A percentile compares a stretch with the other conserved stretches of the same genome.
Conservation (phyloP, 495 filamentous ascomycete genomes). For the Lasiosphaeris hirsuta region DNA sequence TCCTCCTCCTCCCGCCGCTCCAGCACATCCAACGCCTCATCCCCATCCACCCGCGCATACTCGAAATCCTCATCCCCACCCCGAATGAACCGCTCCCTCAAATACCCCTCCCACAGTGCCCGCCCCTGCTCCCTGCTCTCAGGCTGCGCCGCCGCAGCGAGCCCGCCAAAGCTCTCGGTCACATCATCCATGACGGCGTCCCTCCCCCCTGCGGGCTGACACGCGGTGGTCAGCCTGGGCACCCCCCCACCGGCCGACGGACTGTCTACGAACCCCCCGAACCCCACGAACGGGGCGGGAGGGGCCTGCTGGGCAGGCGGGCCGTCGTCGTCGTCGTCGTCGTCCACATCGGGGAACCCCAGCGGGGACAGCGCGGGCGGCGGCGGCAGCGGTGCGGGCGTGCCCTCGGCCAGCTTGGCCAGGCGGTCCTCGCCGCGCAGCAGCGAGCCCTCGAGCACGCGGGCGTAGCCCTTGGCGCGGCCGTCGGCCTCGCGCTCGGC, state of each 20-base stretch:
- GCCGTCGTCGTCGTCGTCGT: too few relatives aligned
- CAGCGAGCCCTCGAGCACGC: conserved; percentile 67
- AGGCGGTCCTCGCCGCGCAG: conserved; percentile 70
- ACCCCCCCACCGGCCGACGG: too few relatives aligned
- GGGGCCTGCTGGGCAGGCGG: too few relatives aligned
- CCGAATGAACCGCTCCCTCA: conserved; percentile 65
- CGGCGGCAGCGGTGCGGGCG: conserved; percentile 18
- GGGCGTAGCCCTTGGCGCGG: conserved; percentile 67
- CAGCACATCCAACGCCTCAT: conserved; percentile 66
- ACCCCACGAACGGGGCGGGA: too few relatives aligned
- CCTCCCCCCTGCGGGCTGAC: neutral
- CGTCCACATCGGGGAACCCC: too few relatives aligned
- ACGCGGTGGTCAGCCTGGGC: neutral
- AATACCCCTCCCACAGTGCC: conserved; percentile 63
- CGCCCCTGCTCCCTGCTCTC: conserved; percentile 61
- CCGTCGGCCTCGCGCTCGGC: conserved; percentile 71
- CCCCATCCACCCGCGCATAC: conserved; percentile 63
- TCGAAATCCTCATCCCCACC: conserved; percentile 76
- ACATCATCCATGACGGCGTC: neutral
- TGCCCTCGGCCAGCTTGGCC: conserved; percentile 53
- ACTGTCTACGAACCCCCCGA: too few relatives aligned
- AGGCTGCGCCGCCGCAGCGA: conserved; percentile 56
- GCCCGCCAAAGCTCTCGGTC: conserved; percentile 50
- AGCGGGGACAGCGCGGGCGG: too few relatives aligned
- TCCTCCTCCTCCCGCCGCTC: conserved; percentile 60